Percentiles rank a stretch among this genome's conserved stretches.
Conservation (phyloP, 1,284 basidiomycete species). For the Papiliotrema fonsecae region DNA sequence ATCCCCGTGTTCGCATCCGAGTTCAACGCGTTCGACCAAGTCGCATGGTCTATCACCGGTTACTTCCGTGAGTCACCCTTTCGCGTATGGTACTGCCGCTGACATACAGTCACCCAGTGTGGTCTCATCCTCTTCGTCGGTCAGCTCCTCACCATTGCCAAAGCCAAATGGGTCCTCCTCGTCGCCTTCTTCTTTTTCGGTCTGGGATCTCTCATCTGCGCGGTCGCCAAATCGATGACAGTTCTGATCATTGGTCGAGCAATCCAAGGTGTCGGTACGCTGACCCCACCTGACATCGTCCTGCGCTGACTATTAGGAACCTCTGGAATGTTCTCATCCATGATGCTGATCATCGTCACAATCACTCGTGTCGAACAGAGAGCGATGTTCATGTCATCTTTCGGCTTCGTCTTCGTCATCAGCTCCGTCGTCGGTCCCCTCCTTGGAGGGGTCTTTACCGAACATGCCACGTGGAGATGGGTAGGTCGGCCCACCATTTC, state of each 20-base stretch:
- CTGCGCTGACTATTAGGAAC: too few relatives aligned
- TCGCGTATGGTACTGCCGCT: background rate
- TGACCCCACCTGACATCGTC: too few relatives aligned
- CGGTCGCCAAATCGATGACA: slow-evolving; percentile 50
- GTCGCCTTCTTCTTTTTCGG: slow-evolving; percentile 52
- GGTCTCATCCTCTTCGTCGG: slow-evolving; percentile 48
- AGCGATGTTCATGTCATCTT: background rate
- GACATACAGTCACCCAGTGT: slow-evolving; percentile 33
- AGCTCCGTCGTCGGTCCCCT: slow-evolving; percentile 48
- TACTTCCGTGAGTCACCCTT: slow-evolving; percentile 47
- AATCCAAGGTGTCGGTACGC: slow-evolving; percentile 52
- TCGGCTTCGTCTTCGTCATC: slow-evolving; percentile 42
- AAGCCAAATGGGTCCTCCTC: slow-evolving; percentile 48
- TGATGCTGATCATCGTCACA: slow-evolving; percentile 37
- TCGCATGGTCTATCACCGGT: slow-evolving; percentile 50
- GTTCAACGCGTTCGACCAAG: slow-evolving; percentile 48
- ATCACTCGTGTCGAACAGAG: background rate
- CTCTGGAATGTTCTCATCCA: slow-evolving; percentile 51
- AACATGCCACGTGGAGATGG: slow-evolving; percentile 46
- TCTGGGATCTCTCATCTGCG: slow-evolving; percentile 55
- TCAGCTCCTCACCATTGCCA: slow-evolving; percentile 47
- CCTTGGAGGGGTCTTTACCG: slow-evolving; percentile 49
- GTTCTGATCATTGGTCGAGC: slow-evolving; percentile 53
- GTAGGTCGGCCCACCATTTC: slow-evolving; percentile 8
- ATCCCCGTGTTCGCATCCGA: slow-evolving; percentile 51